Conservation (phyloP, 2,329 filamentous ascomycete species). For the Paecilomyces sp. region DNA sequence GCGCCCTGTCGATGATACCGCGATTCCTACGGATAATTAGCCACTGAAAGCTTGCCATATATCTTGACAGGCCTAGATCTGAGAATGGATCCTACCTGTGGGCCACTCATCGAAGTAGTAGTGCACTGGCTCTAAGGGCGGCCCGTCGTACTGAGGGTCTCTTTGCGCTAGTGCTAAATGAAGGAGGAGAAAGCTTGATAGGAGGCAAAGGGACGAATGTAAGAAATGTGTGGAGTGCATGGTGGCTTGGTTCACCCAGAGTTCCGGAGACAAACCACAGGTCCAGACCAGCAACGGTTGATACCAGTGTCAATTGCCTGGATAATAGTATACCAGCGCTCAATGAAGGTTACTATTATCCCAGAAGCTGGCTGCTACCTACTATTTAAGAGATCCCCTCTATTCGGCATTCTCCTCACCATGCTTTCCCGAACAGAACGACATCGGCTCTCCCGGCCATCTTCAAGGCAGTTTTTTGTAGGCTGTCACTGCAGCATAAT, state of each 20-base stretch:
- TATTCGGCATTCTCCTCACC: not conserved
- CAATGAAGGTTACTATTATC: not conserved
- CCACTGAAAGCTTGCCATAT: not conserved
- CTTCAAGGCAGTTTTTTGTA: not conserved
- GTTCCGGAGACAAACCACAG: not conserved
- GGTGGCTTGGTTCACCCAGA: not conserved
- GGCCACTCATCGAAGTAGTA: conserved; percentile 46
- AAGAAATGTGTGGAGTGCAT: not conserved
- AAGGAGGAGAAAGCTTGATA: not conserved
- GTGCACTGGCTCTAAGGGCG: conserved; percentile 42
- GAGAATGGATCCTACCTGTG: conserved; percentile 22
- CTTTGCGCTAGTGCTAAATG: not conserved
- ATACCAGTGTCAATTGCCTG: not conserved
- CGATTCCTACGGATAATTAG: conserved; percentile 36
- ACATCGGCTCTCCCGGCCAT: not conserved
- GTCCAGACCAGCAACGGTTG: not conserved
- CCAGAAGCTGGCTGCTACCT: not conserved
- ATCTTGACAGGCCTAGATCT: not conserved
- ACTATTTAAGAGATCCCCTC: not conserved
- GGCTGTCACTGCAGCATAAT: not conserved
- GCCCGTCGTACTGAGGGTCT: conserved; percentile 34
- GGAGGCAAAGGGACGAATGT: not conserved
- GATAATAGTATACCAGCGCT: not conserved
- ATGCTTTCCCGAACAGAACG: not conserved
- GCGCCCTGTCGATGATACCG: conserved; percentile 44